phyloP scores from a whole-genome alignment of 1,139 yeast species.

The Debaryomyces sp. region DNA sequence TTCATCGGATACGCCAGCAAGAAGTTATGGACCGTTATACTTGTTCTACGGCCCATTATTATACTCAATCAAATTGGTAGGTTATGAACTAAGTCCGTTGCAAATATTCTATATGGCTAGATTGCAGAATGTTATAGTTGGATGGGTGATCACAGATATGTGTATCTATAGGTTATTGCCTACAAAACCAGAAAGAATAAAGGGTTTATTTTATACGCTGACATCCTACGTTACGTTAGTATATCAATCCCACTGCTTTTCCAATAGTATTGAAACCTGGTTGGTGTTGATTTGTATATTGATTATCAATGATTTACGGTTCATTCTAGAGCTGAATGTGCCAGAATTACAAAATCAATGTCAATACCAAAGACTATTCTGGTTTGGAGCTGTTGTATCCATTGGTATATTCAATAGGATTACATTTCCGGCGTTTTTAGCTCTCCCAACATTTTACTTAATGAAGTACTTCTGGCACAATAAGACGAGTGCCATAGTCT shows the following conservation, averaged over 20 bases:
- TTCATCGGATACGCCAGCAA: slow-evolving; percentile 54
- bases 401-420: slow-evolving; percentile 83
- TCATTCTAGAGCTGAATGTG: slow-evolving; percentile 21
- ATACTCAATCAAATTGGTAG: slow-evolving; percentile 27
- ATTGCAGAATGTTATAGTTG: slow-evolving; percentile 55
- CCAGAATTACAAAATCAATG: slow-evolving; percentile 11
- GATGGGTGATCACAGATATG: slow-evolving; percentile 62
- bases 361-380: slow-evolving; percentile 24
- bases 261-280: slow-evolving; percentile 83
- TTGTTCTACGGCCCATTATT: slow-evolving; percentile 70
- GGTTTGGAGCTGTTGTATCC: slow-evolving; percentile 56
- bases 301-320: slow-evolving; percentile 49
- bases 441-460: slow-evolving; percentile 56
- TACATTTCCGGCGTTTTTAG: slow-evolving; percentile 76
- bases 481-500: slow-evolving; percentile 25
- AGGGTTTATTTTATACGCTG: slow-evolving; percentile 64
- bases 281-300: slow-evolving; percentile 60
- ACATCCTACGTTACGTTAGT: slow-evolving; percentile 82
- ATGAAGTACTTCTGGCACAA: slow-evolving; percentile 37
- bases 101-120: slow-evolving; percentile 60
- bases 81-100: slow-evolving; percentile 37
- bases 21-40: slow-evolving; percentile 75
- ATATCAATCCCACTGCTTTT: slow-evolving; percentile 85
- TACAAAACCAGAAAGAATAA: slow-evolving; percentile 62
- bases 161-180: slow-evolving; percentile 53